These are phyloP conservation scores for Saccharomyces hybrid DNA, from an alignment of 1,139 yeast genomes.

Conservation along the genomic window DNA sequence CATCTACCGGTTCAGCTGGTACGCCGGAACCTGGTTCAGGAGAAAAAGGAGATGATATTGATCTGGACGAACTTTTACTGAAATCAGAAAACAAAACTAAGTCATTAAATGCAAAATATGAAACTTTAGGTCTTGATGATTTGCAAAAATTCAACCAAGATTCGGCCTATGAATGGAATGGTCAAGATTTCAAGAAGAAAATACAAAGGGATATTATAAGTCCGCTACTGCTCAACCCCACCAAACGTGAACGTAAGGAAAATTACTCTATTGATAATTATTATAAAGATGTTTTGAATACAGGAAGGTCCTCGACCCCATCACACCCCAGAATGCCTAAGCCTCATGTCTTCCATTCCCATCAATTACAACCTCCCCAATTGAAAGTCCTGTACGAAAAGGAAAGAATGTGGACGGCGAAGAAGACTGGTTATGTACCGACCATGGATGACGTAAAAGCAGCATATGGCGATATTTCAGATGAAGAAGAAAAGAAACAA, in stretches of 20 bases:
- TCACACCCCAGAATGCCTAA: constrained; percentile 59
- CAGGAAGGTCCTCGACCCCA: constrained; percentile 49
- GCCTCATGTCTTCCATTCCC: constrained; percentile 59
- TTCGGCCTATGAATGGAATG: constrained; percentile 83
- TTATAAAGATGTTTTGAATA: constrained; percentile 68
- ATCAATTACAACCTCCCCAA: constrained; percentile 62
- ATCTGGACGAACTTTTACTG: constrained; percentile 70
- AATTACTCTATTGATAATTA: constrained; percentile 74
- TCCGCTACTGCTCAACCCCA: constrained; percentile 59
- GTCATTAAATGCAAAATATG: constrained; percentile 67
- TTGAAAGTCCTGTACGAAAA: constrained; percentile 56
- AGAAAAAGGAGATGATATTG: constrained; percentile 43
- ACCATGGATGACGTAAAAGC: constrained; percentile 34
- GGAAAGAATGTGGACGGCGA: constrained; percentile 44
- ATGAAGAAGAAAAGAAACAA: constrained; percentile 35
- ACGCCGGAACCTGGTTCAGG: constrained; percentile 33
- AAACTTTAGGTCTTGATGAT: constrained; percentile 83
- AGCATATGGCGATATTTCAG: constrained; percentile 33
- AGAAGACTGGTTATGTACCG: constrained; percentile 30
- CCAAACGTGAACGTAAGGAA: constrained; percentile 72
- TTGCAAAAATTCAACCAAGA: constrained; percentile 64
- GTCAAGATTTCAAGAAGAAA: constrained; percentile 70
- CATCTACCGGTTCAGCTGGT: constrained; percentile 18
- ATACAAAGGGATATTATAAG: constrained; percentile 38
- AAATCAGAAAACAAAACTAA: constrained; percentile 80